Conservation (phyloP, 257 asterid species). For the Penstemon eatonii region DNA sequence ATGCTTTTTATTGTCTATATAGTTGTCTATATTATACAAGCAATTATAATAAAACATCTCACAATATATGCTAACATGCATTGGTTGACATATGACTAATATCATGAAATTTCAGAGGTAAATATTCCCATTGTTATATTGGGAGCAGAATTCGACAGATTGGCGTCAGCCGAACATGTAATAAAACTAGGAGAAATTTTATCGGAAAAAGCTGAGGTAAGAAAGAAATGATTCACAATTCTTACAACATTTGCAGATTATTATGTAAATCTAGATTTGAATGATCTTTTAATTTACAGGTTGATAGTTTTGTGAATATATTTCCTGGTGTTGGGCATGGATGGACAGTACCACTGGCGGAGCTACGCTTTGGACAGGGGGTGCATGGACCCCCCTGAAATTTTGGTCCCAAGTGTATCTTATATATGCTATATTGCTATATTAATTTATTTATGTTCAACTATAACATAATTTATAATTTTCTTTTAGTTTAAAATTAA, state of each 20-base stretch:
- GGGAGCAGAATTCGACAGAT: constrained; percentile 58
- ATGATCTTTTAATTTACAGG: constrained; percentile 35
- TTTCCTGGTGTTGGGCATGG: constrained; percentile 71
- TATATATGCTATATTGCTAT: too few species aligned
- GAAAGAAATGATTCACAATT: neutral
- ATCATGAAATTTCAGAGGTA: constrained; percentile 45
- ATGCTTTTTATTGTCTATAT: neutral
- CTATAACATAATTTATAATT: too few species aligned
- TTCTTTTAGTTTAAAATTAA: too few species aligned
- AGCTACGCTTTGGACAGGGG: too few species aligned
- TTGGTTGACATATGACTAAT: neutral
- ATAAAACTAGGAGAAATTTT: constrained; percentile 40
- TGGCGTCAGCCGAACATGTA: constrained; percentile 45
- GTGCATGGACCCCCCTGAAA: too few species aligned
- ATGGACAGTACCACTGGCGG: constrained; percentile 59
- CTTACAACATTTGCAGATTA: too few species aligned
- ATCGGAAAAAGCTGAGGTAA: constrained; percentile 50
- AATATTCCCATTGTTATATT: constrained; percentile 55
- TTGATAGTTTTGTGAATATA: constrained; percentile 63
- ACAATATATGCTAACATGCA: neutral
- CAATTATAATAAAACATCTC: too few species aligned
- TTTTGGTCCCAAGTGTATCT: too few species aligned
- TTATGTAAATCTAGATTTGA: neutral
- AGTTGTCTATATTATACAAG: too few species aligned
- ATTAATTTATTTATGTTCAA: too few species aligned